Evolutionary conservation across 106 monocot genomes (phyloP), one percentile per base, ranked within the genome.

Genomic region (Dendrobium chrysotoxum): DNA sequence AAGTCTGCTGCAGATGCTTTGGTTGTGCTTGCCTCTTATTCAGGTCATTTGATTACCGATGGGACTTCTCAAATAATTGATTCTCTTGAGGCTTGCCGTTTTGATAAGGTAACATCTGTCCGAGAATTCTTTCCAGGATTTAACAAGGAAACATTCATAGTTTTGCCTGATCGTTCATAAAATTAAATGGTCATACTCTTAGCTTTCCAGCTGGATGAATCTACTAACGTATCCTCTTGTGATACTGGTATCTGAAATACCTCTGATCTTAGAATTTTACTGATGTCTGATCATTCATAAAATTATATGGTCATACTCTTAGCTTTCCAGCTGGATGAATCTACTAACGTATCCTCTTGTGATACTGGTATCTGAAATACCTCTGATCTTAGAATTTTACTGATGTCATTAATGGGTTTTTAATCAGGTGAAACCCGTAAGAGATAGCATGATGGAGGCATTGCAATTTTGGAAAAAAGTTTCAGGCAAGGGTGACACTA

Each of bases 1-100:
- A 96, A 96, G 82, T 85, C 96, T 74, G 93, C 96, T 57, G 96
- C 93, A 61, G 96, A 96, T 82, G 90, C 90, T 80, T 82, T 96
- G 30, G 80, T 77, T 77, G 83, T 90, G 7, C 82, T 96, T 77
- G 87, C 93, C 55, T 90, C 92, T 83, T 78, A 84, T 79, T 92
- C 96, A 45, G 86, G 83, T 78, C 87, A 92, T 77, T 85, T 96
- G 75, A 84, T 92, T 75, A 86, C 76, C 41, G 93, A 96, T 73
- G 89, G 85, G n/a, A 81, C 84, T 83, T 76, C 92, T 81, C 77
- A 90, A 75, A 91, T 86, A 31, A 77, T 97, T 75, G 81, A 87
- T 82, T 86, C 89, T 82, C 81, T 97, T 5, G 97, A 97, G 76
- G 86, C 92, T 75, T 94, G 89, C 80, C 92, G 97, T 58, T 97